Evolutionary conservation across 1,139 yeast genomes (phyloP), one percentile per base, ranked within the genome.

Genomic region (Pichia sp.): DNA sequence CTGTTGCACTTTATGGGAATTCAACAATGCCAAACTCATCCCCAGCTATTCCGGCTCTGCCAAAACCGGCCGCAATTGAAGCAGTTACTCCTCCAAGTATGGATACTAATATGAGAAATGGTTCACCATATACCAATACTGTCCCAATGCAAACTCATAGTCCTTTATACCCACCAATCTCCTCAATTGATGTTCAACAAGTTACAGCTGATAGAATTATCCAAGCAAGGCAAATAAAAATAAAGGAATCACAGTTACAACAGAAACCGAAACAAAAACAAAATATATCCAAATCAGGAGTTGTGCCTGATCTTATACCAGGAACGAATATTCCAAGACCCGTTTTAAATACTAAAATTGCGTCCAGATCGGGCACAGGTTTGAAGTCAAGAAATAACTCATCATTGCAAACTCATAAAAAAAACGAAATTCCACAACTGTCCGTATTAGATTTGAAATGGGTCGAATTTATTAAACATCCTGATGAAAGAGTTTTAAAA

Each of bases 401-500:
- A 24, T 50, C 57, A 6, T 37, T 46, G 4, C 39, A 35, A 23
- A 33, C 30, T 8, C 31, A 16, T 11, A 42, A 41, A 12, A 39
- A 30, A 11, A 16, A 36, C 12, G 76, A 74, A n/a, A 70, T 76
- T 2, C 70, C 80, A 1, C 80, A 86, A 2, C 63, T 77, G 59
- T 70, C 80, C 0, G 68, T 77, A 20, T 59, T 81, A 3, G 96
- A 87, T 56, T 65, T 76, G 25, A 83, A 85, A 29, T 87, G 92
- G 87, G 71, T 76, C 11, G 65, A 69, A 37, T 76, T 73, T 53
- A 67, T 89, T 49, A 67, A 66, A 12, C 78, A 77, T 55, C 68
- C 75, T 2, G 82, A 83, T 42, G 97, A 90, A 62, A 71, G 95
- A 45, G 73, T 89, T 1, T 54, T 87, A 42, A 78, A 78, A 51